These are phyloP conservation scores for Puccinia coronata DNA, from an alignment of 1,284 basidiomycete genomes.

Conservation along the genomic window DNA sequence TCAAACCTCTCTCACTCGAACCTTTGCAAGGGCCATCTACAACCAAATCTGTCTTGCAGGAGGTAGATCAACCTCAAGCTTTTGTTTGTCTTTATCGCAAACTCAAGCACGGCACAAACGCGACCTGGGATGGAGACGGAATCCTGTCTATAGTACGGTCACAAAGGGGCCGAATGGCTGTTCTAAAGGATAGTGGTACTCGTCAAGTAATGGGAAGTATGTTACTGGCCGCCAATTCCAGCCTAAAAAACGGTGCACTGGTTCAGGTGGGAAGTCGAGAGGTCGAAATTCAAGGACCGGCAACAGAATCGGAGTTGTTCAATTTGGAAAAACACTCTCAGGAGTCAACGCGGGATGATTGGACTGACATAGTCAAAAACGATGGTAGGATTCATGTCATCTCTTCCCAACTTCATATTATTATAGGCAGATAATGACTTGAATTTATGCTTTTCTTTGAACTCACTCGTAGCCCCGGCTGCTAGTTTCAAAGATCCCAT, in stretches of 20 bases:
- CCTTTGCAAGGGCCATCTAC: background rate
- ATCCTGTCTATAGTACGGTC: conserved; percentile 17
- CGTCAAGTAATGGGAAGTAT: conserved; percentile 27
- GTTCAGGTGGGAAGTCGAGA: conserved; percentile 39
- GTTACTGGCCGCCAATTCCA: background rate
- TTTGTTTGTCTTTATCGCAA: conserved; percentile 42
- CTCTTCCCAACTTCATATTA: background rate
- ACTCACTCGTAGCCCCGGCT: background rate
- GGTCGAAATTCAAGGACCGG: conserved; percentile 35
- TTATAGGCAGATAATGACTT: background rate
- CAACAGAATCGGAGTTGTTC: background rate
- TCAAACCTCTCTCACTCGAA: conserved; percentile 4
- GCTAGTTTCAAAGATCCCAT: conserved; percentile 20
- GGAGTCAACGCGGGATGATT: background rate
- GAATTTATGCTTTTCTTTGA: no score
- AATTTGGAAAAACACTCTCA: conserved; percentile 6
- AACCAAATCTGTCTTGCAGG: background rate
- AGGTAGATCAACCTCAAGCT: background rate
- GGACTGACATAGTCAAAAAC: conserved; percentile 38
- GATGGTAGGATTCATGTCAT: background rate
- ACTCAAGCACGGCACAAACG: conserved; percentile 4
- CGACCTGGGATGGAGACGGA: conserved; percentile 45
- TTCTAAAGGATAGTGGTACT: conserved; percentile 37
- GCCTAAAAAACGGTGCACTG: background rate
- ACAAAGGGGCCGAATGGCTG: conserved; percentile 29